Evolutionary conservation across 345 rosid species (phyloP).

Genomic region (Sonneratia caseolaris): DNA sequence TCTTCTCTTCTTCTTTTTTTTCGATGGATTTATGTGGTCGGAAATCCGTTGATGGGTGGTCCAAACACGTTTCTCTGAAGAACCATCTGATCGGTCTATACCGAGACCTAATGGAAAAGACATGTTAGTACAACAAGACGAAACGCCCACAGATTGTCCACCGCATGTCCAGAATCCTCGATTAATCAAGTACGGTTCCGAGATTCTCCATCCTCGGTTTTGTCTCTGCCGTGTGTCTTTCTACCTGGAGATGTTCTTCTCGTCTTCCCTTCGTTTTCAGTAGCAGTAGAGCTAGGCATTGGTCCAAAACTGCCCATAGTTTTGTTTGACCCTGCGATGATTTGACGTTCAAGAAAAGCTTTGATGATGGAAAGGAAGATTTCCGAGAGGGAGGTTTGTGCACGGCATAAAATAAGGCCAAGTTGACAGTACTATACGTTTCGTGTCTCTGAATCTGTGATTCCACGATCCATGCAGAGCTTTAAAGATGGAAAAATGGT

Average conservation of each 20-base stretch:
- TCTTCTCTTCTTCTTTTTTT: too few species aligned
- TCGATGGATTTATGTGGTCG: background rate
- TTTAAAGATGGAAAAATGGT: too few species aligned
- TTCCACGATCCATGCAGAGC: too few species aligned
- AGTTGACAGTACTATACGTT: constrained; percentile 5
- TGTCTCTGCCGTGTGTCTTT: too few species aligned
- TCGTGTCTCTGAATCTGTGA: too few species aligned
- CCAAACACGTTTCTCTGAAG: background rate
- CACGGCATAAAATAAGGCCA: background rate
- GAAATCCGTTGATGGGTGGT: background rate
- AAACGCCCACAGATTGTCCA: constrained; percentile 6
- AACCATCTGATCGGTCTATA: background rate
- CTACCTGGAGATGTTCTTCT: too few species aligned
- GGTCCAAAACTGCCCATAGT: constrained; percentile 18
- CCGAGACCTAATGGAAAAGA: background rate
- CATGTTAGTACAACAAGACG: background rate
- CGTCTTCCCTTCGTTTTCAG: too few species aligned
- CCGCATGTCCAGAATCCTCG: background rate
- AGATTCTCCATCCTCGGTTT: constrained; percentile 2
- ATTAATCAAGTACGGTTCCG: background rate
- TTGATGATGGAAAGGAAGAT: background rate
- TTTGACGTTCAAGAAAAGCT: background rate
- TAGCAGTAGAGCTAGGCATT: constrained; percentile 3
- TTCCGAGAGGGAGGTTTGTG: background rate
- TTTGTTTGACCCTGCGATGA: constrained; percentile 8